Evolutionary conservation across 2,329 filamentous ascomycete genomes (phyloP), one percentile per base, ranked within the genome.

Genomic region (Colletotrichum sp.): DNA sequence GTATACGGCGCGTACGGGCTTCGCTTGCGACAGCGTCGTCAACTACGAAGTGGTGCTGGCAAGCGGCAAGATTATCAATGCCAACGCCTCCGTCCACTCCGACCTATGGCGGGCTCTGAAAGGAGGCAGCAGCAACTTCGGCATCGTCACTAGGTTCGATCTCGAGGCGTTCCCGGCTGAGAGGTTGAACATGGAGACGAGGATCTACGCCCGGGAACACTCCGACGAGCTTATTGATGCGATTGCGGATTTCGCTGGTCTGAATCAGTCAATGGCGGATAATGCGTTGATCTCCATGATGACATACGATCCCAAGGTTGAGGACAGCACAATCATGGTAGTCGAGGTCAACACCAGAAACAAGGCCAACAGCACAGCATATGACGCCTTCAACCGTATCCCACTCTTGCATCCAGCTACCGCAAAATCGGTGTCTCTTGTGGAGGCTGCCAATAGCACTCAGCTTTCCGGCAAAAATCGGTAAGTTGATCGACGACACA

Each of bases 101-200:
- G 87, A 89, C 71, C 82, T 90, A 1, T 89, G 80, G 78, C 83
- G 81, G 65, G 88, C 87, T 2, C 88, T 5, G 7, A 85, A 86
- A 65, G 89, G 87, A 21, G 88, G 87, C 24, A 83, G 84, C 39
- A 86, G 84, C 79, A 89, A 89, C 78, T 87, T 88, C 64, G 88
- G 87, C 60, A 81, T 86, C 77, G 83, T 84, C 8, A 81, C 84
- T 8, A 55, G 59, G 26, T 75, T 70, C 59, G 52, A 57, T 28
- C 21, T 57, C 21, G 52, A 57, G 52, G 24, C 52, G 7, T 57
- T 57, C 16, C 52, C 52, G 13, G 21, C 24, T 6, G 24, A 15
- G 52, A 57, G 9, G 3, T 15, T 57, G 21, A 57, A 15, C 21
- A 24, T 57, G 7, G 52, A 57, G 4, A 57, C 52, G 18, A 26